phyloP scores from a whole-genome alignment of 148 eudicot species.

The Rhododendron griersonianum region DNA sequence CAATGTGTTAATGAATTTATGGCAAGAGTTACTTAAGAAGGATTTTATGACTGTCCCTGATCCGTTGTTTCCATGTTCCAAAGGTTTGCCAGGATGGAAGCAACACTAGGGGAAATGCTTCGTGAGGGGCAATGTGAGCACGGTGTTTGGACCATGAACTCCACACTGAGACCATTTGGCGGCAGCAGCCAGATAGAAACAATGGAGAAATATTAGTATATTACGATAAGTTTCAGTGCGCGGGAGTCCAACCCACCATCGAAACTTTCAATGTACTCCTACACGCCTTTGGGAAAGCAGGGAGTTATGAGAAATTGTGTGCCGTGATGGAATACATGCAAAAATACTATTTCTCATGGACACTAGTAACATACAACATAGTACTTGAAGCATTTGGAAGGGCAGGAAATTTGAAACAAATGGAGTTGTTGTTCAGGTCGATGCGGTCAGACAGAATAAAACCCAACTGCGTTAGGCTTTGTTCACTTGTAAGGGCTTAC shows the following conservation, averaged over 20 bases:
- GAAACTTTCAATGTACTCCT: slow-evolving; percentile 81
- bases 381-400: slow-evolving; percentile 84
- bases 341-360: slow-evolving; percentile 78
- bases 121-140: slow-evolving; percentile 52
- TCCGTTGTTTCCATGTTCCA: slow-evolving; percentile 19
- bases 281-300: slow-evolving; percentile 76
- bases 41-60: not conserved
- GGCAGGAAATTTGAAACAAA: slow-evolving; percentile 73
- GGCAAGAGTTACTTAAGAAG: not conserved
- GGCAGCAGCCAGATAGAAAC: slow-evolving; percentile 80
- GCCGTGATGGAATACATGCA: slow-evolving; percentile 95
- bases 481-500: slow-evolving; percentile 82
- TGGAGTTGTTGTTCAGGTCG: slow-evolving; percentile 68
- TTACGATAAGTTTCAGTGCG: slow-evolving; percentile 72
- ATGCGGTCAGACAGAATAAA: slow-evolving; percentile 81
- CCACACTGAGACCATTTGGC: slow-evolving; percentile 85
- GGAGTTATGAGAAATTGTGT: slow-evolving; percentile 67
- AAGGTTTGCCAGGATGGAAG: slow-evolving; percentile 86
- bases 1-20: not conserved
- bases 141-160: slow-evolving; percentile 95
- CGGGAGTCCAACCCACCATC: slow-evolving; percentile 81
- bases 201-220: slow-evolving; percentile 67
- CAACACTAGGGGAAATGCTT: slow-evolving; percentile 73
- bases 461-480: slow-evolving; percentile 76
- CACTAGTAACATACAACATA: slow-evolving; percentile 76